Conservation (phyloP, 2,329 filamentous ascomycete species). For the Colletotrichum musicola region DNA sequence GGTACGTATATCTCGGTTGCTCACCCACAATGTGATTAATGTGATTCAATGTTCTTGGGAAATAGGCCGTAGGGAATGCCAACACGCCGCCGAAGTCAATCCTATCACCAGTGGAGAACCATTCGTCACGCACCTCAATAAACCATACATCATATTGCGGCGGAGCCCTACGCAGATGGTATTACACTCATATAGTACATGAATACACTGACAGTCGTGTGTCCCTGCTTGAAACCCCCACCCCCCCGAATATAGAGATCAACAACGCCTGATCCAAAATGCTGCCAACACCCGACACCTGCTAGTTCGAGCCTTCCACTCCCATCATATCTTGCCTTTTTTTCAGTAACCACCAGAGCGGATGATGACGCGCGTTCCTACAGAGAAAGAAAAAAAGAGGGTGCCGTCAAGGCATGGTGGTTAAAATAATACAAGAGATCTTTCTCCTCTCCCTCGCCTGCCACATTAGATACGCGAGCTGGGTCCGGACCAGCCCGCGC, state of each 20-base stretch:
- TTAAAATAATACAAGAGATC: constrained; percentile 24
- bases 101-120: too few relatives aligned
- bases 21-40: too few relatives aligned
- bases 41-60: too few relatives aligned
- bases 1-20: too few relatives aligned
- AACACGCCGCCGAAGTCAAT: too few relatives aligned
- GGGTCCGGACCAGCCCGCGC: constrained; percentile 29
- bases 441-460: not conserved
- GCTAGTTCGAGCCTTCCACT: not conserved
- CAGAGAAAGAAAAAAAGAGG: not conserved
- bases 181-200: constrained; percentile 17
- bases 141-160: too few relatives aligned
- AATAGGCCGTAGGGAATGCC: too few relatives aligned
- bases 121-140: too few relatives aligned
- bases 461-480: constrained; percentile 38
- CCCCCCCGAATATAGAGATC: not conserved
- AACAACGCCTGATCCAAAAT: constrained; percentile 9
- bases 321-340: not conserved
- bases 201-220: constrained; percentile 7
- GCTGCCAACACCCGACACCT: not conserved
- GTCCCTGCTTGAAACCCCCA: not conserved
- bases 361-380: not conserved
- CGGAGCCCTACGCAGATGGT: not conserved
- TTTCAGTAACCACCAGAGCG: constrained; percentile 22
- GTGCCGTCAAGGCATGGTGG: constrained; percentile 15